Evolutionary conservation across 495 filamentous ascomycete species (phyloP), one percentile per base, ranked within the genome.

Genomic region (Aspergillus hancockii): DNA sequence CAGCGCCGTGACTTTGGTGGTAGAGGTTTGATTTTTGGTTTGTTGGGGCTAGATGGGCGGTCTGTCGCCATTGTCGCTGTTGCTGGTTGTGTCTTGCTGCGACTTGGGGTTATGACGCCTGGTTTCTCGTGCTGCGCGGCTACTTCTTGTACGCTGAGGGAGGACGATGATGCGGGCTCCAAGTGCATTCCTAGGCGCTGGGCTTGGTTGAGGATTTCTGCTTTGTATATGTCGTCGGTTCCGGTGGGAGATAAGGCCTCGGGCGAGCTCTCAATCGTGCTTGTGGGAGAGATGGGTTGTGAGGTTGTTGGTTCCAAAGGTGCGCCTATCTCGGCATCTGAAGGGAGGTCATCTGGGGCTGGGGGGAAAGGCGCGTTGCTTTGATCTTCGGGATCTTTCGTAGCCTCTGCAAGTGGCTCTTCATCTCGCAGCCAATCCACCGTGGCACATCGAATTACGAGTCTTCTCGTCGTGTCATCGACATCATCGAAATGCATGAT

Each of bases 401-500:
- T 32, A 2, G 16, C 1, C 13, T 28, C 30, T 8, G 41, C 41
- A 4, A 53, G 41, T 7, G 63, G 40, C 43, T 63, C 54, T 61
- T 60, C 49, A 22, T 83, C 78, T 45, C 72, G 75, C 18, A 98
- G 75, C 94, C 94, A 98, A 9, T 84, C 78, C n/a, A 96, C 92
- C 40, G 86, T 86, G 40, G 83, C 80, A 61, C 94, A 96, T 30
- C 95, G 86, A 23, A 85, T 79, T 13, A 96, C 90, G 16, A 98
- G 85, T 22, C 93, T 83, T 30, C 89, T 69, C 0, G 95, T 98
- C 0, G 95, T 98, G 50, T 92, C 88, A 62, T 98, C 94, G 5
- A 89, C 88, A 0, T 94, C 93, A 46, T 88, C 88, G 65, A 98
- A 98, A 71, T 98, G 95, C 25, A 80, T 82, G 54, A 85, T 90